Evolutionary conservation across 179 eudicot genomes (phyloP), one percentile per base, ranked within the genome.

Genomic region (Amaranthus tricolor): DNA sequence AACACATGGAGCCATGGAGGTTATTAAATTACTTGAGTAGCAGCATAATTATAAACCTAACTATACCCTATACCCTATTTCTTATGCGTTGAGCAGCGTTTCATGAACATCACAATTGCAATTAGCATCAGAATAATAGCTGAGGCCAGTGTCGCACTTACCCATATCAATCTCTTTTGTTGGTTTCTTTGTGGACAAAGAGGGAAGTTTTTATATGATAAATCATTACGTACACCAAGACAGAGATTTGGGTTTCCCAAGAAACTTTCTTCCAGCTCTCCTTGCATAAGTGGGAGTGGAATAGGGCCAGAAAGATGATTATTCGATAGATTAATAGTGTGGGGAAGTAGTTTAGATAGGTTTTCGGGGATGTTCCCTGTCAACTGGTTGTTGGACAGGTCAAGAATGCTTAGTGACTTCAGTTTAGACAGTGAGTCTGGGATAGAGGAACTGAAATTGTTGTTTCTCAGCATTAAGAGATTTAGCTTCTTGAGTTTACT

Each of bases 231-330:
- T 43, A 52, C 68, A 20, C 82, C 84, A 51, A 86, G 66, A 78
- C 96, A 90, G 15, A 92, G 88, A 52, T 77, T 78, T 7, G 92
- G 91, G 75, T 94, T 94, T 31, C 87, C 87, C 67, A 81, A 79
- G 68, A 91, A 89, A 78, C 96, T 88, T 62, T 90, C 90, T 52
- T 83, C 78, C 40, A 75, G 78, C 7, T 92, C 90, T 44, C 84
- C 89, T 72, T 82, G 74, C 44, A 88, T 76, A 52, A 94, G 82
- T 3, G 88, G 21, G 57, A 74, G 71, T 53, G 98, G 97, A 52
- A 94, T 89, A 3, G 89, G 86, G 55, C 98, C 96, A 9, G 86
- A 84, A 55, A 94, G 94, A 4, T 69, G 83, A 78, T 94, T 90
- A 73, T 82, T 48, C 55, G 98, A 92, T 56, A 92, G 86, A 84